Conservation (phyloP, 2,329 filamentous ascomycete species). For the Penicillium sclerotiorum region DNA sequence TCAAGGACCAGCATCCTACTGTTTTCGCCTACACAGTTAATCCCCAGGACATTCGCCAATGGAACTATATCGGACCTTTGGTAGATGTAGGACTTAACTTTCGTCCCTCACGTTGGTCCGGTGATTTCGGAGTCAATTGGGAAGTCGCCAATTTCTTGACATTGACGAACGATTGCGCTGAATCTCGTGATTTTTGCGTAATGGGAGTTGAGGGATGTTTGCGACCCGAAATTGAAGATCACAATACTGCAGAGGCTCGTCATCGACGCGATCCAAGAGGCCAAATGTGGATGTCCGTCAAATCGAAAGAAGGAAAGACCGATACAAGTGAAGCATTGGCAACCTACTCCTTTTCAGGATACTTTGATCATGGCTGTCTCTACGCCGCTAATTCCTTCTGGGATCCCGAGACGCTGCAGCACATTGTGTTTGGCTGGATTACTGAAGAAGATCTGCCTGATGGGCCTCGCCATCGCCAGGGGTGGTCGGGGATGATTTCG, state of each 20-base stretch:
- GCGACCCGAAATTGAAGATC: constrained; percentile 5
- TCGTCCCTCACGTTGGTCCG: constrained; percentile 49
- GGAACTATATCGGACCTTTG: constrained; percentile 51
- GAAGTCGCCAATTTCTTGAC: constrained; percentile 54
- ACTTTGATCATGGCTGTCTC: constrained; percentile 52
- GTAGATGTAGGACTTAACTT: constrained; percentile 45
- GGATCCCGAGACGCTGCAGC: constrained; percentile 45
- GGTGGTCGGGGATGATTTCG: constrained; percentile 55
- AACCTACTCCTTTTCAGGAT: constrained; percentile 46
- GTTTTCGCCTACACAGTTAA: constrained; percentile 52
- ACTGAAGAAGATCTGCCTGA: constrained; percentile 55
- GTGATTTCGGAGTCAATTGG: constrained; percentile 57
- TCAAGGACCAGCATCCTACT: constrained; percentile 46
- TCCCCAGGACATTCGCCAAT: constrained; percentile 43
- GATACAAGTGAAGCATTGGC: constrained; percentile 24
- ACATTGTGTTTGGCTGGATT: constrained; percentile 55
- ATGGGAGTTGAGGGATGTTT: constrained; percentile 51
- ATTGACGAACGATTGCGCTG: constrained; percentile 36
- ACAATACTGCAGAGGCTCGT: constrained; percentile 11
- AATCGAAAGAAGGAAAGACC: constrained; percentile 13
- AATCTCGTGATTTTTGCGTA: constrained; percentile 45
- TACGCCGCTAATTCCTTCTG: constrained; percentile 56
- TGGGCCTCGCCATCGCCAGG: constrained; percentile 46
- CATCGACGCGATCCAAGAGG: constrained; percentile 32
- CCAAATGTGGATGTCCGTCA: constrained; percentile 52